Conservation (phyloP, 345 rosid genomes). For the Zanthoxylum bungeanum region DNA sequence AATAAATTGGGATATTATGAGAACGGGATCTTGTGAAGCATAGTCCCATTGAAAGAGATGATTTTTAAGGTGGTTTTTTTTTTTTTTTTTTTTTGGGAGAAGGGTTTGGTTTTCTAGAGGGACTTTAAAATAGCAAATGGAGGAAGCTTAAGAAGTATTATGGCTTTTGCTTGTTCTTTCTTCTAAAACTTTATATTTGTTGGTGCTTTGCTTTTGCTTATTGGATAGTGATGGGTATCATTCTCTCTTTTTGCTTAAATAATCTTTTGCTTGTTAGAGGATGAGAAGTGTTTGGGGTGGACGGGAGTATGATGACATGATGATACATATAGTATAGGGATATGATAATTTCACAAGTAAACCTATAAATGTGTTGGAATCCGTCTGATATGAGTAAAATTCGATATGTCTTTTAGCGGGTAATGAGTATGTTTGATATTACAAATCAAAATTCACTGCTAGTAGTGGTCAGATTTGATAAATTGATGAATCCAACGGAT, state of each 20-base stretch:
- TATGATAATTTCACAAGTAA: no score
- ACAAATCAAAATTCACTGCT: no score
- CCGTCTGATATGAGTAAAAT: no score
- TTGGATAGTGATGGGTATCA: constrained; percentile 18
- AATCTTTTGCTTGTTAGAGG: no score
- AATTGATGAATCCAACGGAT: no score
- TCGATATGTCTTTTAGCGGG: no score
- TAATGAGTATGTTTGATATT: no score
- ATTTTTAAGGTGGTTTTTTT: constrained; percentile 7
- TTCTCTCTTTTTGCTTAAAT: constrained; percentile 8
- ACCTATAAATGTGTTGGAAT: no score
- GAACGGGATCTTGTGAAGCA: constrained; percentile 38
- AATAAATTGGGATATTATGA: constrained; percentile 55
- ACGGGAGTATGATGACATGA: no score
- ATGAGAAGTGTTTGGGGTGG: no score
- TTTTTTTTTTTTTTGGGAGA: constrained; percentile 9
- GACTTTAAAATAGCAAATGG: not conserved
- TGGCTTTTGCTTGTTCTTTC: not conserved
- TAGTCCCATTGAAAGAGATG: constrained; percentile 31
- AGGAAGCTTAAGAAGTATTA: not conserved
- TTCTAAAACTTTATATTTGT: not conserved
- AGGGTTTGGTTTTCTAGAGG: constrained; percentile 3
- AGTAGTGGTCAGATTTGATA: no score
- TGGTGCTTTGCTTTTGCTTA: constrained; percentile 30
- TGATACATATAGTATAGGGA: no score